Evolutionary conservation across 441 rosid genomes (phyloP), one percentile per base, ranked within the genome.

Genomic region (Brassica hybrid): DNA sequence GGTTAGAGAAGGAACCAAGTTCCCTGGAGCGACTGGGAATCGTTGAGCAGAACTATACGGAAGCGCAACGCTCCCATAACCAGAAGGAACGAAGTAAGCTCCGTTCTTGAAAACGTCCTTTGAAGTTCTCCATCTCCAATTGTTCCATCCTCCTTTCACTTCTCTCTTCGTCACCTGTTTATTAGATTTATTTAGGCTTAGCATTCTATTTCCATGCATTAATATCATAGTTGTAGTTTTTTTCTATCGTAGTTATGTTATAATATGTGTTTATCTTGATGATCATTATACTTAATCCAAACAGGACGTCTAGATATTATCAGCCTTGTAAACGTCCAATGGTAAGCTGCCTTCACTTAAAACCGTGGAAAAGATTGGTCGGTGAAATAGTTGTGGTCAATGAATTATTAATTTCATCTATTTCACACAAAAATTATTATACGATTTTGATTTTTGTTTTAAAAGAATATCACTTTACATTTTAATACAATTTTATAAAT

Each of bases 51-150:
- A 25, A 14, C 71, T 67, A 57, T 89, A 89, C 2, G 48, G 68
- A 43, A 88, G 82, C 19, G 56, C 81, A 45, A 81, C 79, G 19
- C 81, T 84, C 18, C 90, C 91, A 50, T 81, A 83, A 14, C 91
- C 94, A 0, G 94, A 89, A 71, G 83, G 89, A 66, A 89, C 84
- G 59, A 89, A 89, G 81, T 82, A 88, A 25, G 94, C 91, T 1
- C 94, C 94, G 30, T 89, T 86, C 73, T 76, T 14, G 72, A 88
- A 88, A 6, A 85, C 84, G 58, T 89, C 91, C 18, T 71, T 84
- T 14, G 91, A 89, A 1, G 86, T 84, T 68, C 88, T 84, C 91
- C 94, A 88, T 70, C 79, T 89, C 90, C 91, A 89, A n/a, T 74
- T 88, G 52, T 83, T 77, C 87, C 88, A 85, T 7, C 86, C 73